Conservation (phyloP, 1,284 basidiomycete genomes). For the Naganishia albida region DNA sequence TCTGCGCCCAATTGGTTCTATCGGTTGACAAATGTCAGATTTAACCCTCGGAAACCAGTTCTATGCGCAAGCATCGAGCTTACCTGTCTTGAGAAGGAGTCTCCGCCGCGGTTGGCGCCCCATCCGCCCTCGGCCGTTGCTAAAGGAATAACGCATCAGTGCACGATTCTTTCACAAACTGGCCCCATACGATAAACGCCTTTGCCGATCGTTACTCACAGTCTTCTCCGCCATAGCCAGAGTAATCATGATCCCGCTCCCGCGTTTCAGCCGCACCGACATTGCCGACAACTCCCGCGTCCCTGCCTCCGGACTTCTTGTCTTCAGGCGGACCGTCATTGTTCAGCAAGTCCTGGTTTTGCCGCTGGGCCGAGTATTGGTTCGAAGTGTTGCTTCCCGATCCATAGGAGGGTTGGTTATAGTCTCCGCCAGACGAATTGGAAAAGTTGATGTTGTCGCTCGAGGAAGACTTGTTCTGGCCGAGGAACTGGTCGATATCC, state of each 20-base stretch:
- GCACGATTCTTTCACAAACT: no score
- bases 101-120: constrained; percentile 27
- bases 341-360: not conserved
- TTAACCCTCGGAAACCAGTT: not conserved
- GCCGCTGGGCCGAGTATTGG: constrained; percentile 8
- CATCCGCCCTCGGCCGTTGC: constrained; percentile 29
- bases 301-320: not conserved
- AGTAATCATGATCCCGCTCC: constrained; percentile 22
- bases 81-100: constrained; percentile 30
- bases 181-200: no score
- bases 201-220: constrained; percentile 10
- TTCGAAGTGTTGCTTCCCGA: not conserved
- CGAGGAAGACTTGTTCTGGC: constrained; percentile 14
- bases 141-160: not conserved
- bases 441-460: constrained; percentile 22
- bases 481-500: constrained; percentile 13
- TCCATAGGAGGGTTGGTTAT: not conserved
- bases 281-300: constrained; percentile 5
- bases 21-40: not conserved
- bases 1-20: constrained; percentile 31
- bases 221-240: constrained; percentile 29
- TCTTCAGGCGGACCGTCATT: not conserved
- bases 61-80: not conserved
- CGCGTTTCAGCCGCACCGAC: constrained; percentile 5
- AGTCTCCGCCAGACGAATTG: not conserved